phyloP scores from a whole-genome alignment of 2,329 filamentous ascomycete species.

The Purpureocillium lavendulum region DNA sequence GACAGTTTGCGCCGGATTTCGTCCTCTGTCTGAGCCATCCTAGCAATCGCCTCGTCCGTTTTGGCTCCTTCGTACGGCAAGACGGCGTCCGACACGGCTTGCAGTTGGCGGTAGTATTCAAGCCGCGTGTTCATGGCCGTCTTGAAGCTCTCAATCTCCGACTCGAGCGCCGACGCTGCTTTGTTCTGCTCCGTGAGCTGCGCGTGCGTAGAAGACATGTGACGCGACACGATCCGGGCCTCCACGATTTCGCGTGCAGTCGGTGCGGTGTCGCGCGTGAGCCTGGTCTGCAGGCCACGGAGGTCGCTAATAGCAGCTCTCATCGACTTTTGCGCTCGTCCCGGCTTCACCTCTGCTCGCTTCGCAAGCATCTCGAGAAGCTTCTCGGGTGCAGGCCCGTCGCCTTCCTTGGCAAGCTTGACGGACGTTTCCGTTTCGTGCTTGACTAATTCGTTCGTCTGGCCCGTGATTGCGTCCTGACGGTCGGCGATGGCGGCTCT shows the following conservation, averaged over 20 bases:
- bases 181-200: conserved; percentile 44
- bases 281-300: conserved; percentile 49
- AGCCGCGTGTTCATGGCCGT: conserved; percentile 75
- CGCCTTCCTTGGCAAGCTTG: conserved; percentile 48
- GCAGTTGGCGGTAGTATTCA: conserved; percentile 85
- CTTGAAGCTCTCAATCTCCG: conserved; percentile 69
- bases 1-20: conserved; percentile 50
- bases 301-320: conserved; percentile 63
- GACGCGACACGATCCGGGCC: conserved; percentile 51
- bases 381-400: conserved; percentile 64
- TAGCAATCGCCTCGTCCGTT: conserved; percentile 38
- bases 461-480: conserved; percentile 65
- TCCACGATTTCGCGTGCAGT: conserved; percentile 56
- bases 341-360: conserved; percentile 40
- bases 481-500: conserved; percentile 72
- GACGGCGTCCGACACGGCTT: conserved; percentile 84
- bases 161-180: conserved; percentile 40
- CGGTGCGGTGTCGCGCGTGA: conserved; percentile 15
- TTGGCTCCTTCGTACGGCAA: conserved; percentile 60
- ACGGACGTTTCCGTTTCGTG: conserved; percentile 62
- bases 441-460: conserved; percentile 64
- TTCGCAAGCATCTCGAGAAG: conserved; percentile 41
- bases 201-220: conserved; percentile 53
- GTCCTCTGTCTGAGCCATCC: conserved; percentile 23
- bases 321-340: conserved; percentile 51